Conservation (phyloP, 139 green algal genomes). For the Chlorella sp. region DNA sequence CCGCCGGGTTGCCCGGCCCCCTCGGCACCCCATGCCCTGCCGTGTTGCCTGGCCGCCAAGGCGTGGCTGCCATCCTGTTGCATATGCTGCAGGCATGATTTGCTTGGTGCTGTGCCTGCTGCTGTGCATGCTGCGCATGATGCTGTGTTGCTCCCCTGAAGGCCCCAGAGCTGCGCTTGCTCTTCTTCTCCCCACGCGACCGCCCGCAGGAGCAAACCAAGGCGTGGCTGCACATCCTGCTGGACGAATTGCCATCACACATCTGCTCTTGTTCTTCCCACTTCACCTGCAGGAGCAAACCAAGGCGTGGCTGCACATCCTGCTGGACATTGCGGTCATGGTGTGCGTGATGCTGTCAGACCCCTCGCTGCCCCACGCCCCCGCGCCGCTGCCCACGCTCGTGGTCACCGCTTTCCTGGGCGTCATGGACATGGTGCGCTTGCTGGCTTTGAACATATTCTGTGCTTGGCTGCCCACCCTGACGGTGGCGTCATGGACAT, state of each 20-base stretch:
- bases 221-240: neutral
- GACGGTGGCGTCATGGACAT: neutral
- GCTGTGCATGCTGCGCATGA: neutral
- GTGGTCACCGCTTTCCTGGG: constrained; percentile 21
- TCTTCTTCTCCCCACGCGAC: neutral
- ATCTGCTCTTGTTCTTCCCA: too few relatives aligned
- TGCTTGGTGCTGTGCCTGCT: neutral
- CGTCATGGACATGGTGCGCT: constrained; percentile 29
- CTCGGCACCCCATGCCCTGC: too few relatives aligned
- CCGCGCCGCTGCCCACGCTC: constrained; percentile 22
- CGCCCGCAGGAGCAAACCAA: too few relatives aligned
- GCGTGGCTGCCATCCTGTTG: too few relatives aligned
- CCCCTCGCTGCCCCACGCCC: constrained; percentile 26
- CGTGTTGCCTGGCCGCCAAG: too few relatives aligned
- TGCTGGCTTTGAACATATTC: neutral
- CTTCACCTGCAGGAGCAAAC: constrained; percentile 23
- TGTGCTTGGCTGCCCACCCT: too few relatives aligned
- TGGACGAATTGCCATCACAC: neutral
- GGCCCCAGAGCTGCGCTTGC: too few relatives aligned
- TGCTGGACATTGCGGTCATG: constrained; percentile 39
- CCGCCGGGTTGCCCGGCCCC: too few relatives aligned
- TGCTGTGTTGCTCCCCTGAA: too few relatives aligned
- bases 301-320: constrained; percentile 34
- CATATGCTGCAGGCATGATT: neutral
- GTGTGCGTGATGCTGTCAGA: constrained; percentile 31